Evolutionary conservation across 768 basidiomycete genomes (phyloP).

Genomic region (Pisolithus sp.): DNA sequence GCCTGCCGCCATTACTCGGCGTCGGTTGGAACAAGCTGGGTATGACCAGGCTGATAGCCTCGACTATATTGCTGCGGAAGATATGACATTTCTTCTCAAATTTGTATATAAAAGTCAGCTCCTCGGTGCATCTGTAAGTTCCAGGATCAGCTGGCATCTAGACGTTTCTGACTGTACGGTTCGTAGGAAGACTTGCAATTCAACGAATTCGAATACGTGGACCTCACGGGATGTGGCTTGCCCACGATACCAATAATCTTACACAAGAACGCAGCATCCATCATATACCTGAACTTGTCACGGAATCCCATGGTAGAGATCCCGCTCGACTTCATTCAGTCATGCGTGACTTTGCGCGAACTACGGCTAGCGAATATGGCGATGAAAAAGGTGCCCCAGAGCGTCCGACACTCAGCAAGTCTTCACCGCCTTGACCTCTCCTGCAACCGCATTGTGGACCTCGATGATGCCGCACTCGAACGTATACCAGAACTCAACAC

Average conservation of each 20-base stretch:
- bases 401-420: constrained; percentile 66
- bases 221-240: constrained; percentile 73
- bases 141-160: background rate
- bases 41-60: constrained; percentile 77
- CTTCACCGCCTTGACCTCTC: constrained; percentile 82
- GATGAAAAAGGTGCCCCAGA: constrained; percentile 87
- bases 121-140: constrained; percentile 55
- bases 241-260: constrained; percentile 85
- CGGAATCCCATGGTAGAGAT: constrained; percentile 95
- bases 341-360: constrained; percentile 76
- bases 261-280: constrained; percentile 77
- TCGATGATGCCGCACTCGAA: constrained; percentile 81
- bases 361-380: constrained; percentile 87
- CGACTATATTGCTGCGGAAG: constrained; percentile 70
- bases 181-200: constrained; percentile 54
- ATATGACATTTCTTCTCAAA: constrained; percentile 78
- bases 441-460: constrained; percentile 83
- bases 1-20: constrained; percentile 78
- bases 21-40: constrained; percentile 83
- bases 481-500: constrained; percentile 61
- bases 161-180: constrained; percentile 1
- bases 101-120: constrained; percentile 84
- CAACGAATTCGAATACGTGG: constrained; percentile 70
- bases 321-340: constrained; percentile 92
- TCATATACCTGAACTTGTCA: constrained; percentile 81